Conservation (phyloP, 148 eudicot genomes). For the Persicaria tinctoria region DNA sequence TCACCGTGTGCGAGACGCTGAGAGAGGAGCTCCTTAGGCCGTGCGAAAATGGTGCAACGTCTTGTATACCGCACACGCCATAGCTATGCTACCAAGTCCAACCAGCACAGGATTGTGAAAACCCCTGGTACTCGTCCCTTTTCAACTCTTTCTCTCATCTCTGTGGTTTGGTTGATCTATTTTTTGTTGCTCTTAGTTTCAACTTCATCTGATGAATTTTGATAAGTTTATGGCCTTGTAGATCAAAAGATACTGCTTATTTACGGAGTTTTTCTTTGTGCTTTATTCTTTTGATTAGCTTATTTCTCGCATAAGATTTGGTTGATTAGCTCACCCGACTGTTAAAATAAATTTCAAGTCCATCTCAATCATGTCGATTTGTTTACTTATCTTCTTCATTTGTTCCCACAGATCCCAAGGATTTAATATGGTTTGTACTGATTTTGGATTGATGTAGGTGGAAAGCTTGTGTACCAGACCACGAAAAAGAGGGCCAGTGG, state of each 20-base stretch:
- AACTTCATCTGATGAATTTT: neutral
- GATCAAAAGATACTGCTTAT: neutral
- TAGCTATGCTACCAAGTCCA: constrained; percentile 67
- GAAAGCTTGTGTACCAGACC: constrained; percentile 45
- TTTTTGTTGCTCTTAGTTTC: neutral
- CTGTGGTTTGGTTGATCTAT: neutral
- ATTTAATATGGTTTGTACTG: neutral
- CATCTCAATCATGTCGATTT: neutral
- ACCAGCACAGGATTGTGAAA: constrained; percentile 59
- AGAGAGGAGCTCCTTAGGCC: neutral
- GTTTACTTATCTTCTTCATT: neutral
- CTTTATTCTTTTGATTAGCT: neutral
- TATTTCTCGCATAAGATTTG: neutral
- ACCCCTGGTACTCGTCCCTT: constrained; percentile 40
- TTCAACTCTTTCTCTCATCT: neutral
- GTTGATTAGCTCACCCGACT: neutral
- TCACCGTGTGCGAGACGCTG: neutral
- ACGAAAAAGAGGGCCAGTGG: constrained; percentile 60
- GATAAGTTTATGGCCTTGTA: neutral
- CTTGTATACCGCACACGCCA: constrained; percentile 48
- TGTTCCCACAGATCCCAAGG: neutral
- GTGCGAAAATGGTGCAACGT: constrained; percentile 46
- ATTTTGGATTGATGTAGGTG: constrained; percentile 23
- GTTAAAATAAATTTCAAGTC: neutral
- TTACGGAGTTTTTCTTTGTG: neutral